Conservation (phyloP, 345 rosid species). For the Raphanus sativus region DNA sequence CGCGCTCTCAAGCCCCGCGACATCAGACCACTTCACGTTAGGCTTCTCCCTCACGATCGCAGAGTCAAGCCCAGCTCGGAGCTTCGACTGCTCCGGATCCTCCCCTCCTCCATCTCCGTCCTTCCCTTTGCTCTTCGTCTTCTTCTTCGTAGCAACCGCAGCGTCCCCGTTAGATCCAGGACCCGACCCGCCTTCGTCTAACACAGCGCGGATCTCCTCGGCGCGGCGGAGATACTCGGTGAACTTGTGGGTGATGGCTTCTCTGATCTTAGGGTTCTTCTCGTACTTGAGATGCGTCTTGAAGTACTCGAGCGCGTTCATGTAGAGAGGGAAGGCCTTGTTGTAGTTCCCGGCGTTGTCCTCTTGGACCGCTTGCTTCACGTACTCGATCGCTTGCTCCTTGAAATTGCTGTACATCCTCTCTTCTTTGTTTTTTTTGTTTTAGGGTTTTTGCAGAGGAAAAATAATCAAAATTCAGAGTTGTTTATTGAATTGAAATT, state of each 20-base stretch:
- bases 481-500: neutral
- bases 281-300: slow-evolving; percentile 87
- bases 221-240: slow-evolving; percentile 86
- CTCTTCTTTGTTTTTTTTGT: neutral
- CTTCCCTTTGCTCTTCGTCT: slow-evolving; percentile 68
- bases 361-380: slow-evolving; percentile 82
- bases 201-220: slow-evolving; percentile 84
- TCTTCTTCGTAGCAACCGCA: slow-evolving; percentile 58
- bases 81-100: slow-evolving; percentile 76
- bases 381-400: slow-evolving; percentile 92
- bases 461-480: neutral
- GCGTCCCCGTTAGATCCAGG: slow-evolving; percentile 68
- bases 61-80: slow-evolving; percentile 74
- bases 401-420: slow-evolving; percentile 88
- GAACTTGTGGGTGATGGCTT: slow-evolving; percentile 71
- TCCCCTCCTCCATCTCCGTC: slow-evolving; percentile 63
- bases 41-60: slow-evolving; percentile 87
- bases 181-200: slow-evolving; percentile 70
- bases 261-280: slow-evolving; percentile 82
- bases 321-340: slow-evolving; percentile 82
- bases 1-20: slow-evolving; percentile 90
- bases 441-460: neutral
- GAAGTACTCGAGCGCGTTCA: slow-evolving; percentile 92
- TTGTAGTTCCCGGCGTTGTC: slow-evolving; percentile 86
- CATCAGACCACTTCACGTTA: slow-evolving; percentile 79